Percentiles rank a stretch among this genome's conserved stretches.
These are phyloP conservation scores for Aspergillus coremiiformis DNA, from an alignment of 495 filamentous ascomycete genomes.

Conservation along the genomic window DNA sequence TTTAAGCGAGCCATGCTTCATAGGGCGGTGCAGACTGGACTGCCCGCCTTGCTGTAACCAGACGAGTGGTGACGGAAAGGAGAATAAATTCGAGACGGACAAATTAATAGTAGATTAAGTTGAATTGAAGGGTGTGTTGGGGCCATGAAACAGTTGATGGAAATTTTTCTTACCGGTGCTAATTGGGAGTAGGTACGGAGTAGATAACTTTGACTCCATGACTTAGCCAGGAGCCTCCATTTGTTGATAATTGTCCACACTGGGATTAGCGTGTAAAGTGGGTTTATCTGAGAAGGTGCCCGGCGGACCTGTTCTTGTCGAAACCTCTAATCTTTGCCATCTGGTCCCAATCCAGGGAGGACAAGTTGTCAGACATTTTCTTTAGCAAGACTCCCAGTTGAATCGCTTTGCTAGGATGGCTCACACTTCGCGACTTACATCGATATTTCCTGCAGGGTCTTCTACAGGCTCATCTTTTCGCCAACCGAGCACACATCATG, in stretches of 20 bases:
- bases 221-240: no score
- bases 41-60: conserved; percentile 1
- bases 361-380: neutral
- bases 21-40: neutral
- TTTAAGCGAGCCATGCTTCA: conserved; percentile 75
- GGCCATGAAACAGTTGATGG: neutral
- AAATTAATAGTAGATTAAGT: neutral
- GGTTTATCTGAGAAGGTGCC: conserved; percentile 8
- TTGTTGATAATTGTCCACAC: conserved; percentile 39
- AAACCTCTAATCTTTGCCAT: neutral
- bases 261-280: conserved; percentile 20
- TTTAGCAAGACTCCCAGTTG: neutral
- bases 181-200: no score
- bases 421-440: conserved; percentile 46
- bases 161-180: neutral
- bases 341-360: neutral
- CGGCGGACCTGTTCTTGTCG: no score
- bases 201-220: no score
- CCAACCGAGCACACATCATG: conserved; percentile 26
- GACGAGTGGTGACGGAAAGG: neutral
- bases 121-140: neutral
- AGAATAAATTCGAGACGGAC: neutral
- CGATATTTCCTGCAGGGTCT: conserved; percentile 27
- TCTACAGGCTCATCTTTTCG: conserved; percentile 26
- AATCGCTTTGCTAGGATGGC: conserved; percentile 44